Percentiles rank a stretch among this genome's conserved stretches.
Conservation (phyloP, 331 rosid species). For the Stylosanthes scabra region DNA sequence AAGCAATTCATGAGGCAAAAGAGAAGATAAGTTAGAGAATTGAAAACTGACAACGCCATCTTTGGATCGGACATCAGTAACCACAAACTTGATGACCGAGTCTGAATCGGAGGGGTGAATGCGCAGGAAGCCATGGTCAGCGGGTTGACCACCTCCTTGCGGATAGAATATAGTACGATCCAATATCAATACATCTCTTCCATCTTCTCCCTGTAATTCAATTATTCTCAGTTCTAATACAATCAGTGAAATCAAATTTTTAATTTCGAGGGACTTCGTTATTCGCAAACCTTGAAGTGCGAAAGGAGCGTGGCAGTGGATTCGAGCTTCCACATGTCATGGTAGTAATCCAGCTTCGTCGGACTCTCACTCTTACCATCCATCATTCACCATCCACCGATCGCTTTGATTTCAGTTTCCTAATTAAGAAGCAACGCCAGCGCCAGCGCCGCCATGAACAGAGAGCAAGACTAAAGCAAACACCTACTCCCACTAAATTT, state of each 20-base stretch:
- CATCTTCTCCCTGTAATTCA: conserved; percentile 63
- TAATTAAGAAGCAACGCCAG: not conserved
- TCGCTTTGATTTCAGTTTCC: not conserved
- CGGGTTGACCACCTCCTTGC: conserved; percentile 91
- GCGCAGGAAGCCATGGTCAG: conserved; percentile 62
- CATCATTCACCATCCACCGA: not conserved
- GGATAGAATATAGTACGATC: conserved; percentile 80
- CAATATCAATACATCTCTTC: conserved; percentile 57
- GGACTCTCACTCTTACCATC: conserved; percentile 50
- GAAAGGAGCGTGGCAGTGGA: conserved; percentile 60
- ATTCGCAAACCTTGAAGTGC: conserved; percentile 44
- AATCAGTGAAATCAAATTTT: not conserved
- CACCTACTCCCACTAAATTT: not conserved
- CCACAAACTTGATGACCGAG: conserved; percentile 53
- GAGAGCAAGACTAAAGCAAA: not conserved
- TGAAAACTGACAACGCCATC: conserved; percentile 63
- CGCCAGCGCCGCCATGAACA: not conserved
- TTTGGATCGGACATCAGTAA: conserved; percentile 67
- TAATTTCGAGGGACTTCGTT: not conserved
- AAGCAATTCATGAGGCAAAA: not conserved
- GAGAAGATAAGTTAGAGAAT: not conserved
- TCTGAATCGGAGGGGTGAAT: conserved; percentile 22
- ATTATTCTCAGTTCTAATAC: not conserved
- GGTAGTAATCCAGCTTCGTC: conserved; percentile 70
- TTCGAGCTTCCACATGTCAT: conserved; percentile 69